Base-by-base conservation (phyloP, 768 basidiomycete genomes). In the Sutorius australiensis region DNA sequence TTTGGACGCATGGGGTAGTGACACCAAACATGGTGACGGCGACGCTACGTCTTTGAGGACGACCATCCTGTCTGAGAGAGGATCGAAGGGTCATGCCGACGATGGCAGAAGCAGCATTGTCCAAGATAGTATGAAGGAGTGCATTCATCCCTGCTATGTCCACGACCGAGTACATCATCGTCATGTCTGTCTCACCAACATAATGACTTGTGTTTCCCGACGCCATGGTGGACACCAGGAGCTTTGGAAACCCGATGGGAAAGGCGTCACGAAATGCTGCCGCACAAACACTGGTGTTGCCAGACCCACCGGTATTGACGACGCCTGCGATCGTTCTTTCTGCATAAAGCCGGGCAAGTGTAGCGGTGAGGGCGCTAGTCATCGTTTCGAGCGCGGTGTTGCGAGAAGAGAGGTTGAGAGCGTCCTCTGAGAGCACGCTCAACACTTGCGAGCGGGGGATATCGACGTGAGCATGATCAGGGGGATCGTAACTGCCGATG, bases 111-210 rank as follows among this genome's bases (percentile, higher is more conserved):
- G 67, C 67, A 4, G 62, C 70, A 7, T 69, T 71, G 28, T 37
- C 57, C 6, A 71, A 42, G 11, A 66, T 34, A 14, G 45, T 46
- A 43, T 56, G 56, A 21, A 66, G 58, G 9, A 69, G 30, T 9
- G 41, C n/a, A 19, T 72, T 70, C 60, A 64, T 65, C 31, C 67
- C 57, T 11, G 69, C 54, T 3, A 69, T 40, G 13, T 69, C 68
- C 27, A 56, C 68, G 37, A 71, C 61, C 16, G 60, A 71, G 54
- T 61, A 55, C 69, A 69, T 67, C 67, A 71, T 67, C 19, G 64
- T 62, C 48, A 61, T 58, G 54, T 68, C 67, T 2, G 66, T 67
- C 54, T 63, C 69, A 13, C 67, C 70, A 11, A 72, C 64, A 31
- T 72, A 67, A 49, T 57, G 55, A 11, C 50, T 44, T 0, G 51